Base-by-base conservation (phyloP, 176 grass and related monocot species). In the Carex scoparia region DNA sequence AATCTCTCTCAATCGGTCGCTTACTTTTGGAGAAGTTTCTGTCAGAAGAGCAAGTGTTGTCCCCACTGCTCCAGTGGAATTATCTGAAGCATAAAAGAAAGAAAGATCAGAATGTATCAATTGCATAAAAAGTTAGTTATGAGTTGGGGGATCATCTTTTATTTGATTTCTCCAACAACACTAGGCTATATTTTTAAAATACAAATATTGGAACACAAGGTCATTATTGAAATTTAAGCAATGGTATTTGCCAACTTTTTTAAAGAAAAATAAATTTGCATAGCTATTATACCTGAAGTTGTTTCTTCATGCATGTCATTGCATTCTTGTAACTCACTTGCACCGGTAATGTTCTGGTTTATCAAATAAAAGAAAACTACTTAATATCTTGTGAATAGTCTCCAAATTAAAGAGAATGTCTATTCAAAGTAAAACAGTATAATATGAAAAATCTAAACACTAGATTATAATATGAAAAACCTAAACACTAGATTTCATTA, bases 141-240 rank as follows among this genome's bases (percentile, higher is more conserved):
- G 32, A 7, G 7, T 15, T 44, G 16, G 9, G 9, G 38, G 15
- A 23, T 23, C 23, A 23, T 40, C n/a, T 12, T 62, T 62, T 46
- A 64, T 63, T 81, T 81, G 15, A 63, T 46, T 42, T 81, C 35
- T 81, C 37, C 31, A 81, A 81, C 28, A 81, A 40, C 31, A 81
- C 1, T 44, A 9, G 11, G 57, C 13, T 44, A 37, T 61, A 12
- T 14, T 61, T 81, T 13, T 57, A 27, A n/a, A 40, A 69, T 46
- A 63, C 10, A 65, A 49, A 48, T 48, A 72, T n/a, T n/a, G 15
- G n/a, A 73, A 49, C 4, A 51, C 27, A 46, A 32, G 63, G 23
- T 38, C 70, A 53, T 75, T 53, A 63, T 64, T 4, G 2, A n/a
- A 82, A 82, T 82, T 63, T 61, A 64, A 6, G 63, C 57, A 27